Percentiles rank a stretch among this genome's conserved stretches.
These are phyloP conservation scores for Pistacia vera DNA, from an alignment of 345 rosid genomes.

Conservation along the genomic window DNA sequence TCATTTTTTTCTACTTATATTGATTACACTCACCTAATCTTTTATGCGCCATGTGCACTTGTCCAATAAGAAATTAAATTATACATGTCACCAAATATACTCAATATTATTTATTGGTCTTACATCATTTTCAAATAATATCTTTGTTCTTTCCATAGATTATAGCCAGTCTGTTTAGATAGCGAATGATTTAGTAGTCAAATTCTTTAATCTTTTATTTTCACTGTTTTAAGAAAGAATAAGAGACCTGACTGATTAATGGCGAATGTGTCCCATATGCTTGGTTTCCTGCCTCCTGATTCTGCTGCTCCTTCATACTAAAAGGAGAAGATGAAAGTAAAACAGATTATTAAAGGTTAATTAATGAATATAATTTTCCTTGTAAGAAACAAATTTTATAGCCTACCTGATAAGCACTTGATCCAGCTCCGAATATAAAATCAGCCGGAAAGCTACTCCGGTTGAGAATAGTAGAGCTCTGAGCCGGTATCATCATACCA, in stretches of 20 bases:
- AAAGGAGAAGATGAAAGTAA: background rate
- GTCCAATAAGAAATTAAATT: too few species aligned
- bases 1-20: too few species aligned
- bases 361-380: too few species aligned
- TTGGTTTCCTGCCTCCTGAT: slow-evolving; percentile 19
- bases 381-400: background rate
- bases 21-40: background rate
- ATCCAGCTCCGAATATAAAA: slow-evolving; percentile 18
- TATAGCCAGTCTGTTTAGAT: too few species aligned
- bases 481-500: background rate
- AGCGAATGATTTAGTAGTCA: too few species aligned
- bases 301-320: slow-evolving; percentile 24
- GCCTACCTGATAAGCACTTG: slow-evolving; percentile 21
- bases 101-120: too few species aligned
- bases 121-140: too few species aligned
- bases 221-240: background rate
- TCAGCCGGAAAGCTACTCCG: slow-evolving; percentile 17
- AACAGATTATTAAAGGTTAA: too few species aligned
- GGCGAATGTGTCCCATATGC: slow-evolving; percentile 25
- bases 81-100: too few species aligned
- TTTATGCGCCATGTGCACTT: too few species aligned
- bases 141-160: too few species aligned
- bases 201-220: too few species aligned
- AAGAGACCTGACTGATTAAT: background rate
- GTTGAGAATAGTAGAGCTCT: background rate